A percentile compares a stretch with the other conserved stretches of the same genome.
Evolutionary conservation across 1,284 basidiomycete species (phyloP).

Genomic region (Tilletia setariae): DNA sequence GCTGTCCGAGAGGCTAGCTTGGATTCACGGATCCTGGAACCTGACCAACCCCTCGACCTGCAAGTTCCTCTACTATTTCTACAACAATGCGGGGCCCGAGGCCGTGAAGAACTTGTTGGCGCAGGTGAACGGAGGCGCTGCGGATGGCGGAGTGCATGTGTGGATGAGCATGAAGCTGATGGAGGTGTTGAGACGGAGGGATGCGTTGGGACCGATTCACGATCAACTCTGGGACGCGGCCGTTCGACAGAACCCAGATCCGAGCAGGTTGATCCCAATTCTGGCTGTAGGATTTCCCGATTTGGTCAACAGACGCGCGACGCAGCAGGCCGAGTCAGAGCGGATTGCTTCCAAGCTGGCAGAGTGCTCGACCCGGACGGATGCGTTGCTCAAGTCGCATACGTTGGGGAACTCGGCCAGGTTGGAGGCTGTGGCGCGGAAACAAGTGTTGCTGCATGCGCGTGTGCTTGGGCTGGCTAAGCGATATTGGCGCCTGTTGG

Average conservation of each 20-base stretch:
- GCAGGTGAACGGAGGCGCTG: neutral
- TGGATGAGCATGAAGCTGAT: constrained; percentile 35
- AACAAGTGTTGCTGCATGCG: constrained; percentile 46
- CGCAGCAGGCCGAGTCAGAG: constrained; percentile 37
- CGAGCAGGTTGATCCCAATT: constrained; percentile 44
- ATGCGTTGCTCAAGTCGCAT: constrained; percentile 41
- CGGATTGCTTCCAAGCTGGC: constrained; percentile 35
- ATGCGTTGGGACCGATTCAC: constrained; percentile 47
- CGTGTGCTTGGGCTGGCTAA: constrained; percentile 31
- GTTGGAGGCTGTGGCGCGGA: constrained; percentile 32
- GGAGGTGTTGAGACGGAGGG: constrained; percentile 32
- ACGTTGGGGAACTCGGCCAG: constrained; percentile 40
- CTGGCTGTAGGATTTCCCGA: constrained; percentile 50
- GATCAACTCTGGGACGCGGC: constrained; percentile 48
- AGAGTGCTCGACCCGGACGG: constrained; percentile 27
- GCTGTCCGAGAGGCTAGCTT: constrained; percentile 39
- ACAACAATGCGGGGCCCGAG: constrained; percentile 8
- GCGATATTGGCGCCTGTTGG: constrained; percentile 9
- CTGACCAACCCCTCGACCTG: constrained; percentile 42
- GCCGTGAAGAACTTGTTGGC: constrained; percentile 16
- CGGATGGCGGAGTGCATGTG: constrained; percentile 17
- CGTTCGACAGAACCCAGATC: constrained; percentile 47
- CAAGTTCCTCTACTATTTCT: constrained; percentile 32
- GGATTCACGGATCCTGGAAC: constrained; percentile 47
- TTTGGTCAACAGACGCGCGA: constrained; percentile 40